Percentiles rank a stretch among this genome's conserved stretches.
These are phyloP conservation scores for Eucalyptus cloeziana DNA, from an alignment of 345 rosid species.

Conservation along the genomic window DNA sequence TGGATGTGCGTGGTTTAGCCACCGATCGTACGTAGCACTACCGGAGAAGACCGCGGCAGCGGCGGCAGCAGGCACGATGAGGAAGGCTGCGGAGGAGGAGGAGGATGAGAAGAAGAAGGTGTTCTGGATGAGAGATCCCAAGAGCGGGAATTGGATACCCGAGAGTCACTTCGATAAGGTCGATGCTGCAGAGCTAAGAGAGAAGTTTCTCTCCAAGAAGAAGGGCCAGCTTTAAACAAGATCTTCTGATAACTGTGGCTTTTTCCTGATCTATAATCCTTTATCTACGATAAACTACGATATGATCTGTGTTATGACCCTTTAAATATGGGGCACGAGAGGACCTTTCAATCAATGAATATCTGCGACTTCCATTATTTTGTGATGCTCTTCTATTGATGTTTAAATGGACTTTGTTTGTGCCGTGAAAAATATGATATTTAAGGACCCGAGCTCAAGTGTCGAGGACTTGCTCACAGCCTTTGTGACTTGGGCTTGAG, in stretches of 20 bases:
- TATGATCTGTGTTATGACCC: neutral
- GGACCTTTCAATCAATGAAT: neutral
- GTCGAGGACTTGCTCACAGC: neutral
- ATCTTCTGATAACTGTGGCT: neutral
- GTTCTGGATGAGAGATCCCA: conserved; percentile 43
- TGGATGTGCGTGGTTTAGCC: neutral
- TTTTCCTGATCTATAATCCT: neutral
- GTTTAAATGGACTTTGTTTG: neutral
- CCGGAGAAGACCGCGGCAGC: neutral
- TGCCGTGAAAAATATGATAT: too few relatives aligned
- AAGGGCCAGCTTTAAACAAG: neutral
- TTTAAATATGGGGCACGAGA: neutral
- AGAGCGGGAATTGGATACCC: conserved; percentile 40
- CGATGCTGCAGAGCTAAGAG: neutral
- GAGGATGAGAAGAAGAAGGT: neutral
- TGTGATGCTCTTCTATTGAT: neutral
- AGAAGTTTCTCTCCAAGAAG: neutral
- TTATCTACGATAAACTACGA: neutral
- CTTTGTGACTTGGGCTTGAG: neutral
- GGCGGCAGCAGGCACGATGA: neutral
- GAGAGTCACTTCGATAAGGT: conserved; percentile 18
- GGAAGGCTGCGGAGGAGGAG: neutral
- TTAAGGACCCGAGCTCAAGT: neutral
- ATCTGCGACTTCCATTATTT: neutral
- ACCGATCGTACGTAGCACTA: neutral